Percentiles rank a stretch among this genome's conserved stretches.
phyloP scores from a whole-genome alignment of 2,329 filamentous ascomycete species.

The Sporothrix brasiliensis region DNA sequence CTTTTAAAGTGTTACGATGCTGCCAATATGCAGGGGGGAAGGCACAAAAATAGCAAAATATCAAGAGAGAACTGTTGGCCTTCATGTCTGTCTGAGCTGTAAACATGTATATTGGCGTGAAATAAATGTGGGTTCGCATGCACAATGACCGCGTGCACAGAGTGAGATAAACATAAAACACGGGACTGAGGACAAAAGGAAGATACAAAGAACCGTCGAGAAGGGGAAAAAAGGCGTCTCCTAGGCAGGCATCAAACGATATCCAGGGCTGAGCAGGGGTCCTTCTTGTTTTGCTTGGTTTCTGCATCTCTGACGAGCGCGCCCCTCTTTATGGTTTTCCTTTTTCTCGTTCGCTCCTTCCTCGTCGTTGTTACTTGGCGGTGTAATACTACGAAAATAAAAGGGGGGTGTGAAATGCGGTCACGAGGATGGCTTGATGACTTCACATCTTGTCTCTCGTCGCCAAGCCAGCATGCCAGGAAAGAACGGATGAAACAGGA shows the following conservation, averaged over 20 bases:
- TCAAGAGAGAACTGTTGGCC: neutral
- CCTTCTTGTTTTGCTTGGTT: neutral
- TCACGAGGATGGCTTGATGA: conserved; percentile 31
- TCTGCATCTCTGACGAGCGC: conserved; percentile 3
- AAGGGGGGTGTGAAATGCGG: conserved; percentile 16
- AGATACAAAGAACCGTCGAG: conserved; percentile 14
- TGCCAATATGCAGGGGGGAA: no score
- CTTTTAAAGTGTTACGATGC: no score
- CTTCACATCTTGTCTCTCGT: conserved; percentile 24
- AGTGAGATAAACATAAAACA: conserved; percentile 15
- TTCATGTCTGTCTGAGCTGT: neutral
- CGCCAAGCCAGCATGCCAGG: conserved; percentile 25
- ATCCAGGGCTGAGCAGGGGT: conserved; percentile 19
- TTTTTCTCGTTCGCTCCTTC: conserved; percentile 1
- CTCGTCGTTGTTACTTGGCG: conserved; percentile 24
- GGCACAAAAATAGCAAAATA: neutral
- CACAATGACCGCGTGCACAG: conserved; percentile 12
- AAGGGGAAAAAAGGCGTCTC: neutral
- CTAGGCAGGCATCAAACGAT: conserved; percentile 6
- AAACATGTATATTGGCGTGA: neutral
- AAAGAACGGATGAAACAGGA: conserved; percentile 7
- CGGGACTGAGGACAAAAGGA: conserved; percentile 1
- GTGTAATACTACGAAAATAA: conserved; percentile 30
- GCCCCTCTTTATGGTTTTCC: neutral
- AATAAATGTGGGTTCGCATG: neutral